These are phyloP conservation scores for Sordariomycetes sp. DNA, from an alignment of 2,329 filamentous ascomycete species.

Conservation along the genomic window DNA sequence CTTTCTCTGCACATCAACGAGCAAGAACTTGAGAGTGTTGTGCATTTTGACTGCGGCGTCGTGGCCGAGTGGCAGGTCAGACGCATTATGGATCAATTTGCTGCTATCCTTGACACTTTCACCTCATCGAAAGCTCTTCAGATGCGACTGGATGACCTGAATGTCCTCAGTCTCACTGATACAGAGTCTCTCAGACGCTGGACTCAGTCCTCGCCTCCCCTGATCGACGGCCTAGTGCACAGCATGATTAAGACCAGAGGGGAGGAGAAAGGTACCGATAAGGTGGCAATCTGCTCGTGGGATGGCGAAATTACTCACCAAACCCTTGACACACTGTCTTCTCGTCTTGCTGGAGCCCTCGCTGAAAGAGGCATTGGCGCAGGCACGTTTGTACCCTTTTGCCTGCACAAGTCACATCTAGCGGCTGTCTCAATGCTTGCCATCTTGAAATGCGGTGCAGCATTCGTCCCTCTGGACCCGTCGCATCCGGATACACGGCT, in stretches of 20 bases:
- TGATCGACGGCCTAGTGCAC: conserved; percentile 20
- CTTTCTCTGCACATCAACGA: background rate
- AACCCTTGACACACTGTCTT: conserved; percentile 12
- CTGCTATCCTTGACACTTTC: background rate
- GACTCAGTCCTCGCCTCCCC: background rate
- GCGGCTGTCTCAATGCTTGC: conserved; percentile 15
- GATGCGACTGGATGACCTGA: background rate
- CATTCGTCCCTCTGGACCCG: conserved; percentile 17
- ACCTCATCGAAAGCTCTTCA: background rate
- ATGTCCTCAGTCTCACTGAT: background rate
- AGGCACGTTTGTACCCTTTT: conserved; percentile 12
- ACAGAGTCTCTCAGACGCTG: background rate
- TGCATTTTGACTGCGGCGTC: conserved; percentile 1
- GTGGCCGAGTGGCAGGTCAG: conserved; percentile 1
- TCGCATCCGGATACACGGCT: conserved; percentile 4
- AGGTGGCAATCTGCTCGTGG: conserved; percentile 12
- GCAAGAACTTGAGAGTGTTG: background rate
- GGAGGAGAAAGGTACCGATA: conserved; percentile 2
- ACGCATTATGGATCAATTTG: conserved; percentile 3
- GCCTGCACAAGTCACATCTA: conserved; percentile 1
- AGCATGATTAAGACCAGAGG: conserved; percentile 31
- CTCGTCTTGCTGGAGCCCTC: conserved; percentile 8
- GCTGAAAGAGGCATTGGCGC: background rate
- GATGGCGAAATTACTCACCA: conserved; percentile 13
- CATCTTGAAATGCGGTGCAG: conserved; percentile 16